Percentiles rank a stretch among this genome's conserved stretches.
Evolutionary conservation across 495 filamentous ascomycete genomes (phyloP).

Genomic region (Podospora conica): DNA sequence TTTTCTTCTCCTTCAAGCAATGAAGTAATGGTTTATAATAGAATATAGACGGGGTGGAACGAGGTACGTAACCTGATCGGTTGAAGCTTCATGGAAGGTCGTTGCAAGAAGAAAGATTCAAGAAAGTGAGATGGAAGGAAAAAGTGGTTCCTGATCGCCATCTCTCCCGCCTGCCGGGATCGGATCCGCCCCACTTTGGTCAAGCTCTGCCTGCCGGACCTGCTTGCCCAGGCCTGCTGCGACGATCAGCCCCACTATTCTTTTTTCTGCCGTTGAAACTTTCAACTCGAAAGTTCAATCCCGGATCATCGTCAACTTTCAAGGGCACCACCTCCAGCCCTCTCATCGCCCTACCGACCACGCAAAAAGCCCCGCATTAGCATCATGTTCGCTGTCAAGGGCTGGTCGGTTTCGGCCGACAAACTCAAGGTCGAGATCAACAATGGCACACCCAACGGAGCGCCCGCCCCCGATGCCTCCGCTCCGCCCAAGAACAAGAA

Average conservation of each 20-base stretch:
- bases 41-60: no score
- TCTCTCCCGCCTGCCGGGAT: background rate
- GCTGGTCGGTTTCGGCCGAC: constrained; percentile 72
- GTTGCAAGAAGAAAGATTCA: background rate
- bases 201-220: background rate
- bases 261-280: constrained; percentile 3
- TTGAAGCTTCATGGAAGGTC: background rate
- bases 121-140: background rate
- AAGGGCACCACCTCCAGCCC: background rate
- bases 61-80: background rate
- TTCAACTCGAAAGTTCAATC: no score
- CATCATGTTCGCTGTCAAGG: constrained; percentile 86
- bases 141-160: background rate
- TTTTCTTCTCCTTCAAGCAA: no score
- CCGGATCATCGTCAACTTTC: no score
- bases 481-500: constrained; percentile 37
- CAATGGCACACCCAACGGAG: constrained; percentile 25
- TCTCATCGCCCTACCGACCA: background rate
- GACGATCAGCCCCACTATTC: background rate
- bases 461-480: constrained; percentile 11
- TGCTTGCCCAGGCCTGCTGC: no score
- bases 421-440: constrained; percentile 59
- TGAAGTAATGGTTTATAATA: no score
- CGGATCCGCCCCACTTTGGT: background rate
- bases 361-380: background rate